phyloP scores from a whole-genome alignment of 306 rosid genomes.

The Dalbergia cultrata region DNA sequence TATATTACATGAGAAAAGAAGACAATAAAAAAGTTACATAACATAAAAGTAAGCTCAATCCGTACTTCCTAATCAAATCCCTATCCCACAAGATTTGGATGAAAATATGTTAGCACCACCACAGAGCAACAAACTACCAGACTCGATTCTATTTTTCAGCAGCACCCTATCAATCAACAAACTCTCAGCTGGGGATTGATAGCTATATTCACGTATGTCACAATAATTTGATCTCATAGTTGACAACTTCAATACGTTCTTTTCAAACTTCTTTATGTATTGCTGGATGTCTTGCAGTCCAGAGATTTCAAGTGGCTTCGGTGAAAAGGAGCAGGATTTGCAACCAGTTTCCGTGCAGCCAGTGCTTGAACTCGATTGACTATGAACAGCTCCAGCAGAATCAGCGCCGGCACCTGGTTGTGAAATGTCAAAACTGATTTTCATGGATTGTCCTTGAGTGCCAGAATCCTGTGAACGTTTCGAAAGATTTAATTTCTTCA shows the following conservation, averaged over 20 bases:
- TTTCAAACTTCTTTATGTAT: constrained; percentile 65
- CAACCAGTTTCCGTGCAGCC: constrained; percentile 40
- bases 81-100: constrained; percentile 39
- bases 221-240: constrained; percentile 49
- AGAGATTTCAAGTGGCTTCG: constrained; percentile 57
- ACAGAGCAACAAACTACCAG: constrained; percentile 72
- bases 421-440: constrained; percentile 31
- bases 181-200: constrained; percentile 61
- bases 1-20: constrained; percentile 26
- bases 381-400: constrained; percentile 29
- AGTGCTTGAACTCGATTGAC: constrained; percentile 47
- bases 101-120: constrained; percentile 50
- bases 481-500: neutral
- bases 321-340: constrained; percentile 66
- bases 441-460: constrained; percentile 42
- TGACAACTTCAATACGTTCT: constrained; percentile 47
- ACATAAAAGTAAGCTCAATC: neutral
- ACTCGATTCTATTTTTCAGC: constrained; percentile 66
- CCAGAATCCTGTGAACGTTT: constrained; percentile 55
- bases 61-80: constrained; percentile 29
- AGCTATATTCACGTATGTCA: constrained; percentile 52
- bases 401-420: constrained; percentile 43
- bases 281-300: constrained; percentile 67
- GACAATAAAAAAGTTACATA: constrained; percentile 29
- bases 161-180: constrained; percentile 62